Evolutionary conservation across 1,139 yeast species (phyloP), one percentile per base, ranked within the genome.

Genomic region (Eremothecium sinecaudum): DNA sequence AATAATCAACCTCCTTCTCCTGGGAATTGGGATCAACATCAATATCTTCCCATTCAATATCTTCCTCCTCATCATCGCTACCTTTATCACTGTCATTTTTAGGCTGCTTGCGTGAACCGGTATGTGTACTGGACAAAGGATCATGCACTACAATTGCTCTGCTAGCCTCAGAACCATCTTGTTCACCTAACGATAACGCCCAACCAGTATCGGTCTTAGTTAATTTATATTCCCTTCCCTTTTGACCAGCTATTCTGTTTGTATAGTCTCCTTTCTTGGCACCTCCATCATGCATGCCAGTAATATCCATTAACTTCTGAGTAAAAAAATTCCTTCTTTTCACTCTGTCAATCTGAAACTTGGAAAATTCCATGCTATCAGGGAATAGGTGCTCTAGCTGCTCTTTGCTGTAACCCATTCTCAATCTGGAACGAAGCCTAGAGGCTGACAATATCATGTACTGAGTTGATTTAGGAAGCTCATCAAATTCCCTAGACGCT

Each of bases 381-480:
- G 95, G 92, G 48, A 90, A 92, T 39, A 84, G 62, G 3, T 71
- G 64, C 44, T 83, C 82, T 18, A 92, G 62, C 50, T 92, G 96
- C 11, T 82, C 90, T 40, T 84, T 83, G 0, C 87, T 69, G 51
- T 80, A 84, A 0, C 99, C 99, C 94, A 92, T 79, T 62, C 99
- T 75, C 54, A 92, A 69, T 37, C 99, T 64, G 0, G 97, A 87
- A 42, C 84, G 70, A 22, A 86, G 62, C 36, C 99, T 60, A 13
- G 93, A 70, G 37, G 84, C 84, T 8, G 90, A 83, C 17, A 92
- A 61, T 2, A 86, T 73, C 72, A 84, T 84, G 51, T 90, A 92
- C 51, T 86, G 96, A 0, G 94, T 79, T 0, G 87, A 73, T 36
- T 79, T 62, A 0, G 98, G 95, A 16, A 80, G 56, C 23, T 66